These are phyloP conservation scores for Parasitella parasitica DNA, from an alignment of 371 early-diverging fungal species.

Conservation along the genomic window DNA sequence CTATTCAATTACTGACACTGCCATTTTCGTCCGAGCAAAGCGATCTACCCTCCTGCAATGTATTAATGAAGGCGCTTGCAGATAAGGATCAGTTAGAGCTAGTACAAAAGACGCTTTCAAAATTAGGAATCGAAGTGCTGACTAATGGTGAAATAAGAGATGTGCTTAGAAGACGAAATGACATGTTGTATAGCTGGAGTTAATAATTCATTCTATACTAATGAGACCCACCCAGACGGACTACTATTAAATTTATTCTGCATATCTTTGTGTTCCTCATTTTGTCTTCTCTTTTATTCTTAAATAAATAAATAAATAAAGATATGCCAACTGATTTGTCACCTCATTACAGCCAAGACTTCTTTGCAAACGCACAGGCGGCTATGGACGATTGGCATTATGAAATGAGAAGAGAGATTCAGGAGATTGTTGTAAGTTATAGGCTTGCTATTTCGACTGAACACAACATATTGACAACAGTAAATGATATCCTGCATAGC, in stretches of 20 bases:
- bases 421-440: slow-evolving; percentile 65
- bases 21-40: slow-evolving; percentile 25
- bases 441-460: background rate
- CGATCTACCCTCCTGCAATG: slow-evolving; percentile 29
- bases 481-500: slow-evolving; percentile 36
- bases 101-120: slow-evolving; percentile 29
- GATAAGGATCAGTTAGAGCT: slow-evolving; percentile 22
- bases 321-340: background rate
- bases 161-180: slow-evolving; percentile 47
- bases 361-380: slow-evolving; percentile 17
- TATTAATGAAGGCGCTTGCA: slow-evolving; percentile 45
- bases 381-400: slow-evolving; percentile 66
- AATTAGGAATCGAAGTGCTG: slow-evolving; percentile 40
- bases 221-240: background rate
- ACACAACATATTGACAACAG: background rate
- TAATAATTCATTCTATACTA: slow-evolving; percentile 15
- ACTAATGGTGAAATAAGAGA: slow-evolving; percentile 36
- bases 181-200: slow-evolving; percentile 33
- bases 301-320: background rate
- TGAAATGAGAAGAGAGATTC: slow-evolving; percentile 82
- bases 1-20: slow-evolving; percentile 39
- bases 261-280: background rate
- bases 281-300: background rate
- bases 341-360: background rate
- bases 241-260: background rate